Conservation (phyloP, 2,329 filamentous ascomycete genomes). For the Penicillium thymicola region DNA sequence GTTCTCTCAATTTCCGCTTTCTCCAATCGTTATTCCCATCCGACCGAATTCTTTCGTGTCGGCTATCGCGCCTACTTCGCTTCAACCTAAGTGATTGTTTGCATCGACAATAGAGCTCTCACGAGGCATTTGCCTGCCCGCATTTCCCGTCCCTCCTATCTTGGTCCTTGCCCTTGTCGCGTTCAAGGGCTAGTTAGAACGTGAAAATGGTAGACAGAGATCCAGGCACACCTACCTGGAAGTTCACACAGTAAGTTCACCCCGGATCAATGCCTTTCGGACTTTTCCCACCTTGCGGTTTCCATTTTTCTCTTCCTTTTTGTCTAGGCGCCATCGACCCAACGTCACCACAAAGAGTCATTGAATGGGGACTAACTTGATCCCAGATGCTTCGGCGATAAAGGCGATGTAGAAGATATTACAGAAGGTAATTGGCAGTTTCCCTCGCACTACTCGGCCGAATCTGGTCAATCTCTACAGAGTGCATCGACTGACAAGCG, state of each 20-base stretch:
- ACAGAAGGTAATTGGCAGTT: constrained; percentile 70
- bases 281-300: background rate
- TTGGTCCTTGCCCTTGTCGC: constrained; percentile 18
- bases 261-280: background rate
- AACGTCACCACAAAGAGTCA: background rate
- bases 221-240: constrained; percentile 93
- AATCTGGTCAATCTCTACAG: constrained; percentile 2
- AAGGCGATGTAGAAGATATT: constrained; percentile 98
- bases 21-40: constrained; percentile 6
- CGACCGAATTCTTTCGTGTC: constrained; percentile 13
- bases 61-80: constrained; percentile 4
- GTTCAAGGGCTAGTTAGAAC: constrained; percentile 46
- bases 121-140: constrained; percentile 6
- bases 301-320: background rate
- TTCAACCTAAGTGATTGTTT: constrained; percentile 8
- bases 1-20: constrained; percentile 6
- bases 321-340: background rate
- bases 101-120: constrained; percentile 21
- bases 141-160: constrained; percentile 18
- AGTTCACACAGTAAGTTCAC: constrained; percentile 91
- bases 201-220: constrained; percentile 90
- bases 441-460: constrained; percentile 1
- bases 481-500: constrained; percentile 12
- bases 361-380: constrained; percentile 10
- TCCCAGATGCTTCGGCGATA: constrained; percentile 94